Conservation (phyloP, 495 filamentous ascomycete genomes). For the Penicillium antarcticum region DNA sequence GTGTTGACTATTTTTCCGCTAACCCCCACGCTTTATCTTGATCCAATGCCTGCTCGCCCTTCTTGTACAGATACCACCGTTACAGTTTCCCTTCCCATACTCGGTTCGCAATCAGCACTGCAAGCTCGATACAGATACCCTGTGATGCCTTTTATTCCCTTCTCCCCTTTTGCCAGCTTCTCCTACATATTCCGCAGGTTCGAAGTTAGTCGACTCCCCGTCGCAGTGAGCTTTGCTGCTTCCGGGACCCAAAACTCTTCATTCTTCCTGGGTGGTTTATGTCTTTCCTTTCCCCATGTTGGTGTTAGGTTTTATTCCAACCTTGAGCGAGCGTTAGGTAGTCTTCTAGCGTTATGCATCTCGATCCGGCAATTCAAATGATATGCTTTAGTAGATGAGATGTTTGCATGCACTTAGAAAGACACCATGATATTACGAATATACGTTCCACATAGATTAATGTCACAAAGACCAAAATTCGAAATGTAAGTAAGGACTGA, state of each 20-base stretch:
- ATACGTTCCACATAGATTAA: constrained; percentile 1
- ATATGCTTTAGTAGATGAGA: background rate
- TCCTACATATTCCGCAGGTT: constrained; percentile 24
- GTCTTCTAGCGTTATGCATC: constrained; percentile 19
- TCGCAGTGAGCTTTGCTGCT: background rate
- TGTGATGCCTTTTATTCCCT: constrained; percentile 9
- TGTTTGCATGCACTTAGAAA: background rate
- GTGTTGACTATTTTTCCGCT: constrained; percentile 5
- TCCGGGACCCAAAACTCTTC: constrained; percentile 6
- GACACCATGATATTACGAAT: constrained; percentile 3
- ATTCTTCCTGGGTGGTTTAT: constrained; percentile 8
- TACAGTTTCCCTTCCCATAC: constrained; percentile 2
- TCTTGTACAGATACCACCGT: constrained; percentile 20
- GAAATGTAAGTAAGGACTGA: background rate
- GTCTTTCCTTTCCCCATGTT: background rate
- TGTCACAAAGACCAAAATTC: background rate
- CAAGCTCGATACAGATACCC: constrained; percentile 29
- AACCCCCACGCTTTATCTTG: background rate
- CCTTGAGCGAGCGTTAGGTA: constrained; percentile 19
- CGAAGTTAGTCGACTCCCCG: constrained; percentile 16
- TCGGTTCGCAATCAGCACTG: constrained; percentile 24
- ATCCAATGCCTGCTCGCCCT: constrained; percentile 1
- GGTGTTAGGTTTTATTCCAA: constrained; percentile 2
- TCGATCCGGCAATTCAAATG: constrained; percentile 4
- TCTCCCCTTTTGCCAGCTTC: background rate